Conservation (phyloP, 2,329 filamentous ascomycete genomes). For the Metarhizium humberi region DNA sequence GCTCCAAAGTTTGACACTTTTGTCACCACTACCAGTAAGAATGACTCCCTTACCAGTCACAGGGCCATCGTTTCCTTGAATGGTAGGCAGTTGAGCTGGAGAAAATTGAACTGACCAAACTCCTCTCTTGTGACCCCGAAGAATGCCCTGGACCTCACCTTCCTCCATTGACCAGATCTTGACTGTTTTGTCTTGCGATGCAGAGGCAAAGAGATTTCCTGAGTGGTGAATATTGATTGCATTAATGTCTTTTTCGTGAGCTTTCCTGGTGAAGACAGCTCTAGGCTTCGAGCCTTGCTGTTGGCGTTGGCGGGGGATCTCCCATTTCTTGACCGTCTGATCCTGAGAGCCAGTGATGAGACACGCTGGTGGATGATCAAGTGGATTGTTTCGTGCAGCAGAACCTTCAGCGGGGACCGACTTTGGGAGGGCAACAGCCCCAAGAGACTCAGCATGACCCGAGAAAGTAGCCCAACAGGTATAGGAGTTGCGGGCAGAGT, state of each 20-base stretch:
- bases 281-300: constrained; percentile 38
- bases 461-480: constrained; percentile 75
- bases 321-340: constrained; percentile 91
- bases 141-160: constrained; percentile 82
- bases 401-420: constrained; percentile 58
- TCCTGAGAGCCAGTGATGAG: constrained; percentile 91
- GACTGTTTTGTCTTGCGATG: constrained; percentile 91
- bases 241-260: constrained; percentile 98
- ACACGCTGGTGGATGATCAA: constrained; percentile 73
- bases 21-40: constrained; percentile 88
- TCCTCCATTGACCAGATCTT: constrained; percentile 93
- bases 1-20: constrained; percentile 93
- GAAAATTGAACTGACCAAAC: constrained; percentile 95
- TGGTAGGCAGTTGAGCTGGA: constrained; percentile 63
- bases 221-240: constrained; percentile 73
- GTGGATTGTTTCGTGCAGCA: constrained; percentile 60
- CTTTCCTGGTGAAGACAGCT: constrained; percentile 81
- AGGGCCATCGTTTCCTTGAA: constrained; percentile 62
- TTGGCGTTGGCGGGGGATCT: constrained; percentile 52
- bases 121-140: constrained; percentile 86
- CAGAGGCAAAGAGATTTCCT: constrained; percentile 80
- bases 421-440: constrained; percentile 77
- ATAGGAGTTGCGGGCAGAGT: constrained; percentile 64
- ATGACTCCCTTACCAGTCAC: constrained; percentile 73
- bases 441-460: constrained; percentile 88